Conservation (phyloP, 305 asterid species). For the Withania somnifera region DNA sequence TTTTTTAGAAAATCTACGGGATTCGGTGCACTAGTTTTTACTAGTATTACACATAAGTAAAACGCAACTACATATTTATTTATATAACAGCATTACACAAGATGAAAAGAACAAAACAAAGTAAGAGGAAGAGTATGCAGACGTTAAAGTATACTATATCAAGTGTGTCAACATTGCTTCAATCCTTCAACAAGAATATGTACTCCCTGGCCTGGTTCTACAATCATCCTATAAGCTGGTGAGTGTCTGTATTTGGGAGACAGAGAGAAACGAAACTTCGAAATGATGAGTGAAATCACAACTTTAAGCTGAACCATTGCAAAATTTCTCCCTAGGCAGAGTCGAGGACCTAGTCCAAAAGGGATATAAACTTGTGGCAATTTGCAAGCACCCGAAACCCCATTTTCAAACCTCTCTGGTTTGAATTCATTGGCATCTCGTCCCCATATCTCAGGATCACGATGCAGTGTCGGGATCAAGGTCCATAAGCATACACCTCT, state of each 20-base stretch:
- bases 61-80: too few species aligned
- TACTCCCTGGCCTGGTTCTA: slow-evolving; percentile 78
- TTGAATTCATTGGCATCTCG: slow-evolving; percentile 54
- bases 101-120: neutral
- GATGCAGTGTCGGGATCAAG: slow-evolving; percentile 64
- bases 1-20: too few species aligned
- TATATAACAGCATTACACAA: too few species aligned
- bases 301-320: slow-evolving; percentile 58
- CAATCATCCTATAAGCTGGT: slow-evolving; percentile 71
- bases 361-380: slow-evolving; percentile 66
- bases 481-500: slow-evolving; percentile 82
- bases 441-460: slow-evolving; percentile 68
- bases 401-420: slow-evolving; percentile 60
- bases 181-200: slow-evolving; percentile 31
- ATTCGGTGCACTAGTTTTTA: too few species aligned
- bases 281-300: slow-evolving; percentile 34
- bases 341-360: slow-evolving; percentile 66
- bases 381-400: slow-evolving; percentile 54
- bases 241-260: slow-evolving; percentile 71
- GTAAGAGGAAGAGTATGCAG: too few species aligned
- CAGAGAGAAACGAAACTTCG: slow-evolving; percentile 41
- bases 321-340: slow-evolving; percentile 61
- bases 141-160: neutral
- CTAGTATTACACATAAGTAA: too few species aligned
- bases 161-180: neutral